Base-by-base conservation (phyloP, 495 filamentous ascomycete species). In the Lepidopterella palustris region DNA sequence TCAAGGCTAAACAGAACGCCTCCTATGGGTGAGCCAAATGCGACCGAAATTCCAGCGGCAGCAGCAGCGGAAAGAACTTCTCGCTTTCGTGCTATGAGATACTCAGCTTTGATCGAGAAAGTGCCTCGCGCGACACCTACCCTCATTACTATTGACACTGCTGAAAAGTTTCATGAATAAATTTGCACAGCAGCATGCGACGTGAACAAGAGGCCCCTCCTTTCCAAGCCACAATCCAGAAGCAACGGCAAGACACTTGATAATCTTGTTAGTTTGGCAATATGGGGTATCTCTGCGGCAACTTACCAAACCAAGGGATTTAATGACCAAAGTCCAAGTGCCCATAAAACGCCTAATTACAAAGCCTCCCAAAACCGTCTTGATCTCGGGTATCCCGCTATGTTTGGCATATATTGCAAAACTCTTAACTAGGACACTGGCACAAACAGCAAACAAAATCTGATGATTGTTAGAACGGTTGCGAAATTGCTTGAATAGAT, bases 201-300 rank as follows among this genome's bases (percentile, higher is more conserved):
- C 95, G 73, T 98, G 93, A 0, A 98, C 95, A 31, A 98, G 77
- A 8, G 93, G 93, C 4, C 93, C 93, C 79, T 98, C 93, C 70
- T 98, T 98, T 20, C 93, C 93, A n/a, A 98, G 74, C 93, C 93
- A 98, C 74, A 98, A 81, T 13, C 93, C 95, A 20, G 93, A 97
- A 62, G 90, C 90, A 62, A 97, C 95, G 25, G 93, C 86, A 42
- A 98, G 81, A 72, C 93, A 95, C 89, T 90, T 20, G 5, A 3
- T 13, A 45, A 20, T 53, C 65, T 40, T 71, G 68, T 48, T 45
- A 65, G 61, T 77, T 23, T 35, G 10, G 18, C 23, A 5, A n/a
- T n/a, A n/a, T n/a, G n/a, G n/a, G n/a, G n/a, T n/a, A n/a, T n/a
- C n/a, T n/a, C n/a, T 15, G 3, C 28, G 21, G 26, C 15, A 27